Conservation (phyloP, 129 eudicot species). For the Chrysanthemum seticuspe region DNA sequence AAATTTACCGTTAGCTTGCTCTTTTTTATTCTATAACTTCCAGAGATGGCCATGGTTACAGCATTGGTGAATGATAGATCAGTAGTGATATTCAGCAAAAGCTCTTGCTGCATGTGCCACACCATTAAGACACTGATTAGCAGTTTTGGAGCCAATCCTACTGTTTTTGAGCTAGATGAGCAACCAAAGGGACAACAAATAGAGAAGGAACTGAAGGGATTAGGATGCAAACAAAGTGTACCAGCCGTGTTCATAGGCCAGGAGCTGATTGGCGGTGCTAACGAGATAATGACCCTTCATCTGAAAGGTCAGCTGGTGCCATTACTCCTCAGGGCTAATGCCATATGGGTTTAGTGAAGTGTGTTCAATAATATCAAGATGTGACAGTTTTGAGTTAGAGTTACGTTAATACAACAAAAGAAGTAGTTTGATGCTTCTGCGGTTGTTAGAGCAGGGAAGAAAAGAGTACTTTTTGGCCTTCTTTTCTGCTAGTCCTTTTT, state of each 20-base stretch:
- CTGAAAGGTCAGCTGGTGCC: slow-evolving; percentile 62
- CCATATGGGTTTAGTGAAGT: slow-evolving; percentile 65
- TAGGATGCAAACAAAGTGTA: slow-evolving; percentile 51
- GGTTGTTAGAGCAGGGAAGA: slow-evolving; percentile 38
- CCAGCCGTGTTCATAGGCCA: slow-evolving; percentile 73
- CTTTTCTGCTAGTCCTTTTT: slow-evolving; percentile 7
- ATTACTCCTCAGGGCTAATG: slow-evolving; percentile 65
- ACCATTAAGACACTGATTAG: slow-evolving; percentile 61
- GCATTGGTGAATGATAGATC: slow-evolving; percentile 49
- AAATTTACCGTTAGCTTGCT: not conserved
- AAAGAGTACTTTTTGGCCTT: slow-evolving; percentile 9
- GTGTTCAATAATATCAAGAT: slow-evolving; percentile 18
- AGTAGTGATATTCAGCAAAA: slow-evolving; percentile 69
- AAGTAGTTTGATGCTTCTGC: slow-evolving; percentile 15
- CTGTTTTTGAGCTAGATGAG: slow-evolving; percentile 64
- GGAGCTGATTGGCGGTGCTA: slow-evolving; percentile 65
- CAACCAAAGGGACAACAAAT: slow-evolving; percentile 52
- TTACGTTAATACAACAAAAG: slow-evolving; percentile 15
- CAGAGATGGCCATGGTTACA: slow-evolving; percentile 42
- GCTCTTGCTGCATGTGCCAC: slow-evolving; percentile 65
- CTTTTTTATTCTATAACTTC: not conserved
- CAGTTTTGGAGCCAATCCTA: slow-evolving; percentile 70
- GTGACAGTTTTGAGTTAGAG: slow-evolving; percentile 14
- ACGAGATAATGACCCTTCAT: slow-evolving; percentile 78
- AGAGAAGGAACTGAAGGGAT: slow-evolving; percentile 47